Percentiles rank a stretch among this genome's conserved stretches.
Evolutionary conservation across 2,329 filamentous ascomycete species (phyloP).

Genomic region (Botrytis medusae): DNA sequence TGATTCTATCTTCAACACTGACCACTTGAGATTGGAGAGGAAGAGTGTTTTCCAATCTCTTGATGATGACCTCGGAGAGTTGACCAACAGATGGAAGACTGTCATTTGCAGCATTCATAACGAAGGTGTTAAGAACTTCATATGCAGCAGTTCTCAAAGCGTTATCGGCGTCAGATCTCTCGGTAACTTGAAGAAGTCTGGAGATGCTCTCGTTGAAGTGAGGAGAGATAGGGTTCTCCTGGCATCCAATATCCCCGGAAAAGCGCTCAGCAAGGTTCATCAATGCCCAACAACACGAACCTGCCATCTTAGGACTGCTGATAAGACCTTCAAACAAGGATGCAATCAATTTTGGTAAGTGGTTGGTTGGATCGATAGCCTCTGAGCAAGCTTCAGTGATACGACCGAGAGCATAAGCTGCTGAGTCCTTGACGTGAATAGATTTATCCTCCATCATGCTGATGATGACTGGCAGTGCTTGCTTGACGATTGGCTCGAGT

Average conservation of each 20-base stretch:
- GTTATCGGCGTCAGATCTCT: constrained; percentile 78
- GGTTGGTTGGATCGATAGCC: constrained; percentile 80
- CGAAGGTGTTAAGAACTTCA: constrained; percentile 93
- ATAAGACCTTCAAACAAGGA: constrained; percentile 87
- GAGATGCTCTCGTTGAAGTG: constrained; percentile 93
- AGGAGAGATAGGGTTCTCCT: constrained; percentile 78
- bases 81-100: constrained; percentile 77
- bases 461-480: constrained; percentile 88
- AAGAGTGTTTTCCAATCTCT: constrained; percentile 87
- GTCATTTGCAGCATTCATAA: constrained; percentile 85
- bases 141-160: constrained; percentile 93
- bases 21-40: constrained; percentile 90
- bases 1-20: constrained; percentile 94
- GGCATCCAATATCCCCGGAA: constrained; percentile 76
- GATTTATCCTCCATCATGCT: constrained; percentile 86
- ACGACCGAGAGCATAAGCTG: constrained; percentile 91
- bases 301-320: constrained; percentile 93
- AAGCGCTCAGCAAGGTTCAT: constrained; percentile 99
- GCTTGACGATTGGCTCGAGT: constrained; percentile 91
- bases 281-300: constrained; percentile 97
- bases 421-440: constrained; percentile 91
- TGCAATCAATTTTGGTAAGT: constrained; percentile 81
- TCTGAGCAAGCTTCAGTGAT: constrained; percentile 93
- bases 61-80: constrained; percentile 83
- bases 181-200: constrained; percentile 82